Percentiles rank a stretch among this genome's conserved stretches.
phyloP scores from a whole-genome alignment of 2,329 filamentous ascomycete genomes.

The Ophiostoma triangulosporum region DNA sequence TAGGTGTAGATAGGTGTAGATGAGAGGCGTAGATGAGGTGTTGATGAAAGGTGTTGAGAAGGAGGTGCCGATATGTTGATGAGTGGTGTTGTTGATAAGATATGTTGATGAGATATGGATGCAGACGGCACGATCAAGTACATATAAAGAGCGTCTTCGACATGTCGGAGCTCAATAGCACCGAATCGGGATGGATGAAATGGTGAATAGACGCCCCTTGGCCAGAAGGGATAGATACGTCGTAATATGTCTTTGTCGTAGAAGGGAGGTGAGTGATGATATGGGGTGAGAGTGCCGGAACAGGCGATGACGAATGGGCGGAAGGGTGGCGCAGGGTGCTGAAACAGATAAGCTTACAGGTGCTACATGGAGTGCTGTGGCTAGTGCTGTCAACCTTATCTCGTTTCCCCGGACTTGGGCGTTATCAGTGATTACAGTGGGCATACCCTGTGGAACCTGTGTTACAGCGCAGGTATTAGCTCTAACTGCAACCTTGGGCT shows the following conservation, averaged over 20 bases:
- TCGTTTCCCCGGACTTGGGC: too few species aligned
- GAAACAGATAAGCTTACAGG: background rate
- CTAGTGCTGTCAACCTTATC: background rate
- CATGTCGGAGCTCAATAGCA: background rate
- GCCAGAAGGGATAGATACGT: background rate
- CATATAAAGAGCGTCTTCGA: too few species aligned
- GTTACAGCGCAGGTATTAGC: too few species aligned
- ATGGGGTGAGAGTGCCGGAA: background rate
- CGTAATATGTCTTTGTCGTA: background rate
- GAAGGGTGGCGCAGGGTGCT: background rate
- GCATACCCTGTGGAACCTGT: too few species aligned
- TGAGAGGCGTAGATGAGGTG: background rate
- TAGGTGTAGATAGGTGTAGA: background rate
- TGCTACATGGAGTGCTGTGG: background rate
- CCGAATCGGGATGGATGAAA: background rate
- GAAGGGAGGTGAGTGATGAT: background rate
- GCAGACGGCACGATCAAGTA: too few species aligned
- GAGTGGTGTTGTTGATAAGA: too few species aligned
- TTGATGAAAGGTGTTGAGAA: background rate
- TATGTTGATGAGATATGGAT: too few species aligned
- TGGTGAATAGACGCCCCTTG: background rate
- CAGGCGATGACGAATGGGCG: constrained; percentile 1
- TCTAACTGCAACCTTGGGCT: too few species aligned
- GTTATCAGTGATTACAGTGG: too few species aligned
- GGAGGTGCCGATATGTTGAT: background rate